phyloP scores from a whole-genome alignment of 371 early-diverging fungal genomes.

The Apophysomyces variabilis region DNA sequence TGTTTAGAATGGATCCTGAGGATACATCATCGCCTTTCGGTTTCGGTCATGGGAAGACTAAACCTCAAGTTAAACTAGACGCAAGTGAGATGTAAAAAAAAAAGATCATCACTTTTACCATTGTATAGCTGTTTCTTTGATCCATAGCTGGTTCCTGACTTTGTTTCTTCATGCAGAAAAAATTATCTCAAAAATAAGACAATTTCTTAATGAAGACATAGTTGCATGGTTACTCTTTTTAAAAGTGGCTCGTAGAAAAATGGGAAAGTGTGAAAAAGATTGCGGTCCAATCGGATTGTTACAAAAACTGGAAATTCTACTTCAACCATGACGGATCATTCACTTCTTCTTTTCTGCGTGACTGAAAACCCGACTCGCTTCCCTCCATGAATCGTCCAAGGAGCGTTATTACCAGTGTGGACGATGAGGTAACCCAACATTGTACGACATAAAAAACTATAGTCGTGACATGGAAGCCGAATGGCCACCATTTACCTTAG shows the following conservation, averaged over 20 bases:
- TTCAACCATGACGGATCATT: not conserved
- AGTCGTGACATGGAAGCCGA: not conserved
- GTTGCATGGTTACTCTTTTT: not conserved
- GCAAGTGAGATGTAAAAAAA: slow-evolving; percentile 6
- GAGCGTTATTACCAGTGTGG: slow-evolving; percentile 12
- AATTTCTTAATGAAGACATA: not conserved
- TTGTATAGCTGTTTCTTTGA: not conserved
- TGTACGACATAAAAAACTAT: not conserved
- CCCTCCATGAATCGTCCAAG: slow-evolving; percentile 13
- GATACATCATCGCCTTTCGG: slow-evolving; percentile 58
- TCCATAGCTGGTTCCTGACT: not conserved
- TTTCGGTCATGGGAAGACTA: slow-evolving; percentile 62
- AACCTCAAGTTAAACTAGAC: slow-evolving; percentile 40
- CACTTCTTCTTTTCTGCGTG: slow-evolving; percentile 12
- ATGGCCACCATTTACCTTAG: not conserved
- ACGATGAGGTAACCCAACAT: slow-evolving; percentile 4
- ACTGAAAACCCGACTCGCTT: slow-evolving; percentile 7
- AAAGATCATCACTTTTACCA: slow-evolving; percentile 7
- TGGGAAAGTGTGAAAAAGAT: slow-evolving; percentile 2
- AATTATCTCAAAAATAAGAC: not conserved
- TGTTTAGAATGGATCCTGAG: slow-evolving; percentile 57
- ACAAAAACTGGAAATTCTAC: slow-evolving; percentile 6
- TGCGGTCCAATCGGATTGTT: slow-evolving; percentile 10
- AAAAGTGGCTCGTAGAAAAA: not conserved
- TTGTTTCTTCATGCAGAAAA: not conserved